A percentile compares a stretch with the other conserved stretches of the same genome.
Evolutionary conservation across 192 early-diverging fungal genomes (phyloP).

Genomic region (Thamnidium elegans): DNA sequence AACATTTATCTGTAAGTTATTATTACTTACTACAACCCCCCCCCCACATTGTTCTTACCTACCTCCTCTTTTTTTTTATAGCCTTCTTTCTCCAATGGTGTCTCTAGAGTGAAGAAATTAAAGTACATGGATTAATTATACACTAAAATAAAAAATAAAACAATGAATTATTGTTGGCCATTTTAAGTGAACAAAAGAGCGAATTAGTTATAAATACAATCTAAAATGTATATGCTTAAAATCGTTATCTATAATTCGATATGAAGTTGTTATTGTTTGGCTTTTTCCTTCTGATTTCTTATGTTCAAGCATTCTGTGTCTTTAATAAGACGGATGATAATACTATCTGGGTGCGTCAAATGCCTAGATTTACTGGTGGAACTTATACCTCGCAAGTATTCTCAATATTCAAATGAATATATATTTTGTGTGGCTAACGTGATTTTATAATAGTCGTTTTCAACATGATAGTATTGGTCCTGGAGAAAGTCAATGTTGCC

Average conservation of each 20-base stretch:
- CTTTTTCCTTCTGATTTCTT: neutral
- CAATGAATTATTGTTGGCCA: neutral
- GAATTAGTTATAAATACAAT: too few relatives aligned
- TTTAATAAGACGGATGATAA: neutral
- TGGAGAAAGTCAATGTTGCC: too few relatives aligned
- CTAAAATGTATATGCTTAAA: too few relatives aligned
- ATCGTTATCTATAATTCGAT: neutral
- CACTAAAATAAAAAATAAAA: neutral
- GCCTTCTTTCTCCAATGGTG: neutral
- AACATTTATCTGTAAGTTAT: constrained; percentile 7
- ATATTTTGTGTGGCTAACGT: too few relatives aligned
- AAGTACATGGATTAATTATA: constrained; percentile 12
- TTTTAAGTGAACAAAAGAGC: too few relatives aligned
- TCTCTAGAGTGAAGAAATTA: constrained; percentile 19
- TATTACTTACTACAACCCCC: neutral
- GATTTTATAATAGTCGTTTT: too few relatives aligned
- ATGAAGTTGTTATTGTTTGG: neutral
- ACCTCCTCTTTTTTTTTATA: neutral
- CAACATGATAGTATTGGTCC: too few relatives aligned
- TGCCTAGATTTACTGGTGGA: neutral
- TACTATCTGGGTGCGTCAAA: neutral
- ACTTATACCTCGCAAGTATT: too few relatives aligned
- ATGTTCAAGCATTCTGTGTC: neutral
- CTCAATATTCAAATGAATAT: too few relatives aligned
- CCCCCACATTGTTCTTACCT: neutral